phyloP scores from a whole-genome alignment of 2,329 filamentous ascomycete genomes.

The Pseudohalonectria lignicola region DNA sequence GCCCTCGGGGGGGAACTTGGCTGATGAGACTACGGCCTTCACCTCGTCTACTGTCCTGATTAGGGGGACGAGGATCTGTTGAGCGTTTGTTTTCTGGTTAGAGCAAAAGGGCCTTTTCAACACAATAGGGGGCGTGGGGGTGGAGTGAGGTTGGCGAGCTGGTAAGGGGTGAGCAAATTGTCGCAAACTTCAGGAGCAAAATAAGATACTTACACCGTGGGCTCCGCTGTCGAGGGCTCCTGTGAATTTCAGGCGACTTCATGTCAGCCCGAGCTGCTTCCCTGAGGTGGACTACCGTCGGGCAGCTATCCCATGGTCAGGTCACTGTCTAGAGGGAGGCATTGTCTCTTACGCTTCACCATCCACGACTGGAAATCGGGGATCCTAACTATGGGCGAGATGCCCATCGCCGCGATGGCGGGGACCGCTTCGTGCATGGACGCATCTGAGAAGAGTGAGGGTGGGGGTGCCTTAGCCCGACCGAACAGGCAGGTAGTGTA shows the following conservation, averaged over 20 bases:
- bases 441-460: conserved; percentile 29
- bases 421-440: conserved; percentile 48
- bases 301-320: too few species aligned
- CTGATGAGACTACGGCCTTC: conserved; percentile 33
- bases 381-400: conserved; percentile 45
- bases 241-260: conserved; percentile 10
- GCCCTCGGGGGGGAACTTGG: conserved; percentile 46
- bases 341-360: conserved; percentile 36
- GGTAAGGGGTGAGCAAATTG: too few species aligned
- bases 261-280: background rate
- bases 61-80: conserved; percentile 38
- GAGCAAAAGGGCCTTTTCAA: too few species aligned
- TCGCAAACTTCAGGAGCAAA: too few species aligned
- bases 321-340: too few species aligned
- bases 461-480: too few species aligned
- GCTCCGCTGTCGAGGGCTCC: conserved; percentile 47
- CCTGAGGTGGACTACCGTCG: too few species aligned
- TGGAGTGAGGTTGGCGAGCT: too few species aligned
- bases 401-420: conserved; percentile 41
- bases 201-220: conserved; percentile 33
- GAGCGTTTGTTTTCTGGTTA: too few species aligned
- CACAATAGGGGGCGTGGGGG: too few species aligned
- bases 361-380: conserved; percentile 45
- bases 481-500: too few species aligned
- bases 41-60: conserved; percentile 43